Base-by-base conservation (phyloP, 768 basidiomycete genomes). In the Tricholoma furcatifolium region DNA sequence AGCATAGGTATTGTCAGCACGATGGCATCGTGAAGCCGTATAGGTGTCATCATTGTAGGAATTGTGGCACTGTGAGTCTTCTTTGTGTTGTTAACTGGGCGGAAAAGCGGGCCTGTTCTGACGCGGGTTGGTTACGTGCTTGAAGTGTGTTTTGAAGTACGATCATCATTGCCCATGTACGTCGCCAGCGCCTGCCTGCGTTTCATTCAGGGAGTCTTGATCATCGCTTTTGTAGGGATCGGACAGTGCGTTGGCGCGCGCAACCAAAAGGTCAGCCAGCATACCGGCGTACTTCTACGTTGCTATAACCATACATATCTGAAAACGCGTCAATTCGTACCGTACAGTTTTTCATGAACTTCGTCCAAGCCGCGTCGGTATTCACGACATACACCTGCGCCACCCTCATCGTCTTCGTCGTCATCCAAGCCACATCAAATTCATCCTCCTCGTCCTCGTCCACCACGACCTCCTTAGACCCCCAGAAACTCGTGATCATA, bases 191-290 rank as follows among this genome's bases (percentile, higher is more conserved):
- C 6, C n/a, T n/a, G n/a, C n/a, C n/a, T n/a, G n/a, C n/a, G n/a
- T n/a, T n/a, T n/a, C n/a, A n/a, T n/a, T n/a, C n/a, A n/a, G 36
- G 11, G 18, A 38, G 4, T 38, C 18, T 4, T 38, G 27, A 7
- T 27, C 27, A 27, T 38, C 66, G 54, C 47, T 43, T 60, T 21
- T 35, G 18, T 30, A 83, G 90, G 93, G 94, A 86, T 98, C 47
- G 94, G 94, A 10, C 91, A 93, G 62, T 98, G 94, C 59, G 91
- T 97, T 17, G 94, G 94, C 10, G 94, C 93, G 46, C 81, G 82
- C 35, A 98, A 98, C 64, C 89, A 95, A 59, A 93, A 93, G 70
- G 91, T 88, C 53, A 17, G 51, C 12, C 53, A 17, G 51, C 12
- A 52, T 15, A 24, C 39, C 36, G 41, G 6, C 35, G 42, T 18